These are phyloP conservation scores for Lactifluus rugatus DNA, from an alignment of 768 basidiomycete species.

Conservation along the genomic window DNA sequence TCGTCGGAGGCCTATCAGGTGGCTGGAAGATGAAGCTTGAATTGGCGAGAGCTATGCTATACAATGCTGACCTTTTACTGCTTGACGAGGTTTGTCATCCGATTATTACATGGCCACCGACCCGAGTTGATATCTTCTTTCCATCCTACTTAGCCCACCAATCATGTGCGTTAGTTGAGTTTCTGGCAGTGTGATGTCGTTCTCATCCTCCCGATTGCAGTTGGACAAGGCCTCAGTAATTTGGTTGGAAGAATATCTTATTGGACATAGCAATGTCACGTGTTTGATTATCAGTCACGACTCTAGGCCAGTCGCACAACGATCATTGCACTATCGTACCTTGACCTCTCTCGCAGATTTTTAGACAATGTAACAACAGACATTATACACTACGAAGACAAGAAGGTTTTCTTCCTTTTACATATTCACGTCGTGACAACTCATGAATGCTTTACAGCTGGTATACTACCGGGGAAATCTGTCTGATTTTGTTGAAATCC, in stretches of 20 bases:
- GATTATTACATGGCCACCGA: constrained; percentile 6
- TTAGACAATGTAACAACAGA: constrained; percentile 93
- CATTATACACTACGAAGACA: constrained; percentile 93
- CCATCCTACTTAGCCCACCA: constrained; percentile 85
- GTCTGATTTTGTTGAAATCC: constrained; percentile 77
- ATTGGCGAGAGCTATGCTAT: constrained; percentile 91
- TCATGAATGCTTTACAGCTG: constrained; percentile 39
- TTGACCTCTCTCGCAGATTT: constrained; percentile 44
- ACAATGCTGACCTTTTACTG: constrained; percentile 79
- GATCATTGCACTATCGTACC: neutral
- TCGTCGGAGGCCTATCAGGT: constrained; percentile 85
- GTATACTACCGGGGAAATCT: constrained; percentile 93
- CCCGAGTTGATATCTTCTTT: constrained; percentile 15
- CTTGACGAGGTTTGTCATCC: constrained; percentile 60
- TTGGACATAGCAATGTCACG: constrained; percentile 72
- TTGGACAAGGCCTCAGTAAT: constrained; percentile 75
- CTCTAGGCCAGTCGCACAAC: constrained; percentile 58
- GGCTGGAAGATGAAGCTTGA: constrained; percentile 99
- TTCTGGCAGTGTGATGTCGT: constrained; percentile 16
- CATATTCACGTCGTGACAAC: constrained; percentile 14
- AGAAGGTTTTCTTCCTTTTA: constrained; percentile 49
- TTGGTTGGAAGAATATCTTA: constrained; percentile 88
- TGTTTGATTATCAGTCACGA: constrained; percentile 95
- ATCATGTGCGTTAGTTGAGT: constrained; percentile 55
- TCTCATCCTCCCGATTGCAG: constrained; percentile 29